phyloP scores from a whole-genome alignment of 2,329 filamentous ascomycete species.

The Alternaria sp. region DNA sequence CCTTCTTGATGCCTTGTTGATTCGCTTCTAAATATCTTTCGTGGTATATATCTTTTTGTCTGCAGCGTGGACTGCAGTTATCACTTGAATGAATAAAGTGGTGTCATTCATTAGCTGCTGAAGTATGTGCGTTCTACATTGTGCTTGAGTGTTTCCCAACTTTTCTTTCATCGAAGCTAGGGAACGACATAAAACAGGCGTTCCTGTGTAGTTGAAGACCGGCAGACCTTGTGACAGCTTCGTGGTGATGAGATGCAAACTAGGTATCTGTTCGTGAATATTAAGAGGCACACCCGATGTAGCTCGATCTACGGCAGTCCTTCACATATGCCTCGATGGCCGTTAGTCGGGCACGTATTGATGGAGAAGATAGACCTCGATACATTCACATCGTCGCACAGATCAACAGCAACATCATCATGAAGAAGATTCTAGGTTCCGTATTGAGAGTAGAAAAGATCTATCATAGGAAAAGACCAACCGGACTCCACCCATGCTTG shows the following conservation, averaged over 20 bases:
- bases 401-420: neutral
- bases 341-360: neutral
- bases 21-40: neutral
- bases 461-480: slow-evolving; percentile 1
- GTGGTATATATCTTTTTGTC: neutral
- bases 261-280: too few relatives aligned
- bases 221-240: too few relatives aligned
- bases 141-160: neutral
- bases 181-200: neutral
- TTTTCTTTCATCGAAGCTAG: neutral
- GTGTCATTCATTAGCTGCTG: neutral
- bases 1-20: neutral
- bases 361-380: neutral
- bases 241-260: too few relatives aligned
- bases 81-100: neutral
- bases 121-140: neutral
- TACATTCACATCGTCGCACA: neutral
- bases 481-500: slow-evolving; percentile 9
- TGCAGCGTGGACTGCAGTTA: neutral
- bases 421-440: neutral
- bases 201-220: neutral
- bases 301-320: too few relatives aligned
- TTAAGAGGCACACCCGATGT: too few relatives aligned
- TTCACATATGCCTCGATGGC: neutral
- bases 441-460: slow-evolving; percentile 1